Conservation (phyloP, 352 stramenopile species). For the Thalassiosira livingstoniorum region DNA sequence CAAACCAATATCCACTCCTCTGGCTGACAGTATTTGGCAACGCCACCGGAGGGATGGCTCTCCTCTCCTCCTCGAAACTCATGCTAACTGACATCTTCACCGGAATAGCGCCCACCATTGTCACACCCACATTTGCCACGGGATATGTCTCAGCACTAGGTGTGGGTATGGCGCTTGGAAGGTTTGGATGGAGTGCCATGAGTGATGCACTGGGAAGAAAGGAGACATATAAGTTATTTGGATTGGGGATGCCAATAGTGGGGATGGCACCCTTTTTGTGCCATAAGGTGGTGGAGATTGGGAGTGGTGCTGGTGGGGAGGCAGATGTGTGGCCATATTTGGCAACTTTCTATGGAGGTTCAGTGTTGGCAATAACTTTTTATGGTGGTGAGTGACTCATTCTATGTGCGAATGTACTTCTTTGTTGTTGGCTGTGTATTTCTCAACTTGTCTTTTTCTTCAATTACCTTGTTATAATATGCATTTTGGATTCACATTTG, state of each 20-base stretch:
- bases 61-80: conserved; percentile 72
- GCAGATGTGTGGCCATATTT: conserved; percentile 50
- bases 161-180: conserved; percentile 67
- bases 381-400: conserved; percentile 59
- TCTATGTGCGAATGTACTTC: neutral
- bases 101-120: conserved; percentile 60
- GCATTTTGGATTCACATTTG: neutral
- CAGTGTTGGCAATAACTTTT: conserved; percentile 70
- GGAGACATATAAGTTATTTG: conserved; percentile 74
- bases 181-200: conserved; percentile 77
- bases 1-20: conserved; percentile 80
- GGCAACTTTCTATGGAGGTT: conserved; percentile 66
- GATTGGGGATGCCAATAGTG: conserved; percentile 65
- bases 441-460: neutral
- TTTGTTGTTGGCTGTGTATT: neutral
- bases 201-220: conserved; percentile 73
- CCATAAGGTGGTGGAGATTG: conserved; percentile 50
- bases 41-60: conserved; percentile 69
- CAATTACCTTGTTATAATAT: neutral
- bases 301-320: conserved; percentile 10
- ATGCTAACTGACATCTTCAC: conserved; percentile 80
- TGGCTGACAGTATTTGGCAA: conserved; percentile 78
- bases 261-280: conserved; percentile 58
- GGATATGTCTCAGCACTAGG: conserved; percentile 73
- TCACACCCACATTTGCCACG: conserved; percentile 68